Conservation (phyloP, 768 basidiomycete genomes). For the Sporobolomyces roseus region DNA sequence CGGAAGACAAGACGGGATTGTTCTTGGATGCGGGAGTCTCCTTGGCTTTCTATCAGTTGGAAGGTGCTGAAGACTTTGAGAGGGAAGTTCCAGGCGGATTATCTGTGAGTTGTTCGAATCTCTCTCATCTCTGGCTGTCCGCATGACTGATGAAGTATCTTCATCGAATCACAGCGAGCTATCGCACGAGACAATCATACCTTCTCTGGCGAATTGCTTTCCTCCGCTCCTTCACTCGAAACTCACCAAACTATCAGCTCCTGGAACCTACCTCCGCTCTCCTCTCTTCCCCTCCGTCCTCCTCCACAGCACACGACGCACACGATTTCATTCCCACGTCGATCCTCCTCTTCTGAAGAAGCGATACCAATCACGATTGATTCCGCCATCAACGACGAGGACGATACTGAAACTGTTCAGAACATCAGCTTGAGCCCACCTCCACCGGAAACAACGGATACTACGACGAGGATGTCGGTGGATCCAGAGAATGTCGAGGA, state of each 20-base stretch:
- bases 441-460: no score
- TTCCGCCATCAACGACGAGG: not conserved
- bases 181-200: slow-evolving; percentile 25
- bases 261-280: slow-evolving; percentile 10
- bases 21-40: slow-evolving; percentile 31
- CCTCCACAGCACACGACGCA: not conserved
- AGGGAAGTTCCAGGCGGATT: not conserved
- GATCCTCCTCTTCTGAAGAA: no score
- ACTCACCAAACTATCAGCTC: not conserved
- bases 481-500: slow-evolving; percentile 19
- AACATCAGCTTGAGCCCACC: slow-evolving; percentile 8
- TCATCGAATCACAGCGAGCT: slow-evolving; percentile 6
- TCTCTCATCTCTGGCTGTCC: slow-evolving; percentile 7
- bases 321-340: not conserved
- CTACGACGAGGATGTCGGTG: not conserved
- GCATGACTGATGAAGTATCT: not conserved
- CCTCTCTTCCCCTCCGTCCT: not conserved
- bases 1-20: slow-evolving; percentile 28
- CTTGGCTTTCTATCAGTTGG: slow-evolving; percentile 28
- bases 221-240: not conserved
- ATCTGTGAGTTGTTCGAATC: slow-evolving; percentile 8
- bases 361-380: slow-evolving; percentile 2
- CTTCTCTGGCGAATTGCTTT: not conserved
- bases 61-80: not conserved
- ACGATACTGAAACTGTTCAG: slow-evolving; percentile 9